Evolutionary conservation across 139 green algal species (phyloP).

Genomic region (Chlorella sorokiniana): DNA sequence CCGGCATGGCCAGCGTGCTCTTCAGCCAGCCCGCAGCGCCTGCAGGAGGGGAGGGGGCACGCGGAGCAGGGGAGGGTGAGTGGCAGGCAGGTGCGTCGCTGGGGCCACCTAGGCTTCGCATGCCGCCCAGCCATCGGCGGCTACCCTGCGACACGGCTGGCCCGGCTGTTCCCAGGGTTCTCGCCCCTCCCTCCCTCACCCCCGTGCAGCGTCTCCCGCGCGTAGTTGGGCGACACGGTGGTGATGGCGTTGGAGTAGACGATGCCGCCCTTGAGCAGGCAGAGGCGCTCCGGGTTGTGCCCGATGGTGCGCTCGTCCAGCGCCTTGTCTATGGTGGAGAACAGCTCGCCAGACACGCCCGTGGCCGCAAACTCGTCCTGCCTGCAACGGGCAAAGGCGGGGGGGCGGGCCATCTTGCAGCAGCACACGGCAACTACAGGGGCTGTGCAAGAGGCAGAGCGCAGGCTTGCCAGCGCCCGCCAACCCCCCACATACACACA

Average conservation of each 20-base stretch:
- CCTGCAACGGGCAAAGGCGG: neutral
- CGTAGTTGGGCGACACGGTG: conserved; percentile 93
- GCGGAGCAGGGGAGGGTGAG: neutral
- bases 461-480: neutral
- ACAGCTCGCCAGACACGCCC: conserved; percentile 78
- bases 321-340: conserved; percentile 82
- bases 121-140: no score
- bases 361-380: conserved; percentile 41
- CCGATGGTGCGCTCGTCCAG: conserved; percentile 96
- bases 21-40: conserved; percentile 83
- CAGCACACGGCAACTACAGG: no score
- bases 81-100: no score
- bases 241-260: conserved; percentile 92
- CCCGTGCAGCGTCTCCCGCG: conserved; percentile 78
- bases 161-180: no score
- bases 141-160: no score
- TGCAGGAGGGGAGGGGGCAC: neutral
- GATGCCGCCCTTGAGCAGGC: conserved; percentile 94
- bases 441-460: no score
- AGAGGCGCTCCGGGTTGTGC: conserved; percentile 96
- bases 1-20: conserved; percentile 62
- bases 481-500: neutral
- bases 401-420: neutral
- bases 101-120: no score
- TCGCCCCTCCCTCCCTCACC: conserved; percentile 24